Evolutionary conservation across 164 flowering plant species (phyloP).

Genomic region (Macadamia tetraphylla): DNA sequence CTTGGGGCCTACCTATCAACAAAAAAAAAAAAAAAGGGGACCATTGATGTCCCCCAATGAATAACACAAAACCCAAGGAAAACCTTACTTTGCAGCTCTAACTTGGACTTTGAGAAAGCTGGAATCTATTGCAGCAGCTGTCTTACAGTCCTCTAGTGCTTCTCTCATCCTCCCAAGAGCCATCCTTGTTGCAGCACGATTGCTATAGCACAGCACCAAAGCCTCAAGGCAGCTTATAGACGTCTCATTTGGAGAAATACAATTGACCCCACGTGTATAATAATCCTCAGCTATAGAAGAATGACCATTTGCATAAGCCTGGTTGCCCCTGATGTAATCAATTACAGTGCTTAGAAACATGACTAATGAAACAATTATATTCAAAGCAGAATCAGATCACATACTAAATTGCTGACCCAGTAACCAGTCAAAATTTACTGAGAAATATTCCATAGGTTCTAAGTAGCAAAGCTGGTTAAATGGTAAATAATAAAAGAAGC

Average conservation of each 20-base stretch:
- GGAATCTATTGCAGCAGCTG: constrained; percentile 66
- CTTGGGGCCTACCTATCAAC: no score
- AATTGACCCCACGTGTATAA: constrained; percentile 73
- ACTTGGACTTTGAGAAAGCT: constrained; percentile 61
- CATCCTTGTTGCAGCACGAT: constrained; percentile 89
- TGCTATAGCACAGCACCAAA: constrained; percentile 84
- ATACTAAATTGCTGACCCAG: no score
- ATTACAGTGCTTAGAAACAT: constrained; percentile 6
- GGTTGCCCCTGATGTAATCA: constrained; percentile 66
- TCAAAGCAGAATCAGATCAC: background rate
- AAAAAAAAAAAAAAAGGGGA: no score
- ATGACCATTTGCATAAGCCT: constrained; percentile 73
- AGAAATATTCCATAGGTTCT: background rate
- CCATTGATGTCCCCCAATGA: no score
- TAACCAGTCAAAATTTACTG: background rate
- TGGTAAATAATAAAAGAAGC: background rate
- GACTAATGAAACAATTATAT: background rate
- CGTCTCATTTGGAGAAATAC: constrained; percentile 47
- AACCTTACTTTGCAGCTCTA: constrained; percentile 87
- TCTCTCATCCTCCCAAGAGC: constrained; percentile 73
- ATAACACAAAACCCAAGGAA: background rate
- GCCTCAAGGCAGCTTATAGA: constrained; percentile 57
- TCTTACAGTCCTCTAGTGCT: constrained; percentile 67
- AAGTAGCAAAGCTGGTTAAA: background rate
- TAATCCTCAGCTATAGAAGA: constrained; percentile 74